Conservation (phyloP, 1,284 basidiomycete species). For the Singerocomus rubriflavus region DNA sequence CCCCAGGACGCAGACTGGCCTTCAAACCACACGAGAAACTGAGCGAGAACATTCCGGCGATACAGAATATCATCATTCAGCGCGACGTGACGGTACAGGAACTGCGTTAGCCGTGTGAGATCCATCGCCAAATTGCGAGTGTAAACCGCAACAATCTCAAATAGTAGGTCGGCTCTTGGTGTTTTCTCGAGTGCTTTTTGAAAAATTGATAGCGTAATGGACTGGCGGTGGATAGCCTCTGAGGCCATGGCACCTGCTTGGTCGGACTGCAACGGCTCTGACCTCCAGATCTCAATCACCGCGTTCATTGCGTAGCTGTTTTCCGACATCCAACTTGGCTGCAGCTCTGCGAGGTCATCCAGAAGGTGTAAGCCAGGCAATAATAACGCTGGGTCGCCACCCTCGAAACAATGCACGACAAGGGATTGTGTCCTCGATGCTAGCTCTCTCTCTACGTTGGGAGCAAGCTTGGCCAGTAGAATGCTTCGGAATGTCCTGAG, state of each 20-base stretch:
- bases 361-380: conserved; percentile 75
- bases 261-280: conserved; percentile 49
- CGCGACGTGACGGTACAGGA: conserved; percentile 88
- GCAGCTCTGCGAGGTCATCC: conserved; percentile 68
- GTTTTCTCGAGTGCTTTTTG: conserved; percentile 64
- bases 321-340: conserved; percentile 73
- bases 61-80: conserved; percentile 60
- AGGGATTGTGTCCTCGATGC: conserved; percentile 62
- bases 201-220: conserved; percentile 75
- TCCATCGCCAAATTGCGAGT: conserved; percentile 83
- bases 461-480: conserved; percentile 73
- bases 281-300: conserved; percentile 72
- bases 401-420: conserved; percentile 57
- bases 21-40: conserved; percentile 85
- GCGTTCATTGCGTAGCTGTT: conserved; percentile 65
- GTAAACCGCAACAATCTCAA: conserved; percentile 85
- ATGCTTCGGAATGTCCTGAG: conserved; percentile 81
- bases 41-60: conserved; percentile 79
- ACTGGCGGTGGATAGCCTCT: conserved; percentile 62
- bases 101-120: conserved; percentile 77
- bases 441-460: conserved; percentile 74
- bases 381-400: conserved; percentile 51
- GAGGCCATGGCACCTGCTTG: conserved; percentile 45
- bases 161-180: conserved; percentile 83
- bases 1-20: conserved; percentile 64